Base-by-base conservation (phyloP, 2,329 filamentous ascomycete genomes). In the Microcyclospora tardicrescens region DNA sequence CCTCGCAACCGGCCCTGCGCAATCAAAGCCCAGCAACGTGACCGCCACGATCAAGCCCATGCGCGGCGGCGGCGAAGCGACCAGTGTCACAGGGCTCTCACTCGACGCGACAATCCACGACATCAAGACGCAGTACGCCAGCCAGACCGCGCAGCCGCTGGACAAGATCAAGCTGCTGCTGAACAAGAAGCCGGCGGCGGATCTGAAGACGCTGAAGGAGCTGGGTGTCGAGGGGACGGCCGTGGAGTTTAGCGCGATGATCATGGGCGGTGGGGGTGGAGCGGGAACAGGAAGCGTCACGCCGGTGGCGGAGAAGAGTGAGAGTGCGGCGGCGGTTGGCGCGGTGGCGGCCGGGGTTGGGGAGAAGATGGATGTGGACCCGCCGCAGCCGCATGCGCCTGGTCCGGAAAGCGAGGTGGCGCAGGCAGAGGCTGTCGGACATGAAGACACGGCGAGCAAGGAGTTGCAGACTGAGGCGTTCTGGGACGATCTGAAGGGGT, bases 181-280 rank as follows among this genome's bases (percentile, higher is more conserved):
- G 56, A 83, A 83, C 61, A 93, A 91, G 67, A 93, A 94, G 61
- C 89, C 89, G 0, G 74, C 85, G 0, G 58, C 50, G 11, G 61
- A 57, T 32, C 50, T 58, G 16, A 56, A 57, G 39, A 57, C 55
- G 4, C 41, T 55, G 8, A 50, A 53, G 27, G 54, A 58, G 6
- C 37, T 58, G 2, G 69, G 68, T 0, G 68, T 72, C 3, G 75
- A 73, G 63, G 19, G 68, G 51, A 13, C 53, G 64, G 35, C 15
- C 10, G 67, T 89, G 0, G 86, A 94, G 59, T 79, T 96, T 45
- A 77, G 77, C 1, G 73, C 95, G 39, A 96, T 96, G 86, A 71
- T 95, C 14, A 76, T 94, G 57, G 86, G 84, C 11, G 75, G 69
- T 2, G 44, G 43, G 4, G 49, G 44, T 2, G 38, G 33, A 6